Conservation (phyloP, 2,329 filamentous ascomycete genomes). For the Didymella pomorum region DNA sequence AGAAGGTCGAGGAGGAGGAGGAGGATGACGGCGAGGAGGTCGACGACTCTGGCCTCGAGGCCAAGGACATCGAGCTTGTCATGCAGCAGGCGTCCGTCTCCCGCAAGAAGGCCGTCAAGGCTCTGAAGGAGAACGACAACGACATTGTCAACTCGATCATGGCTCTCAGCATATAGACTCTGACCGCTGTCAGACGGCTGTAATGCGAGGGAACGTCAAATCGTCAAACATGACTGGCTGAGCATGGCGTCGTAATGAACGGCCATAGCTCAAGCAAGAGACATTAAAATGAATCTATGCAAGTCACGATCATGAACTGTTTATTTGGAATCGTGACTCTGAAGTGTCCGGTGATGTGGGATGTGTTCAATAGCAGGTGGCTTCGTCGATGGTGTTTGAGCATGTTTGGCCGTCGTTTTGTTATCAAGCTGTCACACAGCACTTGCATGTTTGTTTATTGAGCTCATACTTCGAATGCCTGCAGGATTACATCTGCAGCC, state of each 20-base stretch:
- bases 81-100: constrained; percentile 98
- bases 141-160: constrained; percentile 99
- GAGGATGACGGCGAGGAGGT: constrained; percentile 96
- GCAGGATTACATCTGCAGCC: not conserved
- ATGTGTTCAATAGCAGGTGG: constrained; percentile 1
- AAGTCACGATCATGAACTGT: constrained; percentile 14
- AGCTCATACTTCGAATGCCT: not conserved
- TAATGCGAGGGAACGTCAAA: constrained; percentile 24
- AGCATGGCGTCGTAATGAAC: constrained; percentile 25
- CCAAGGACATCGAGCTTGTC: constrained; percentile 99
- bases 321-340: not conserved
- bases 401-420: not conserved
- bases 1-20: constrained; percentile 71
- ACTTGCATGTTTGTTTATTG: not conserved
- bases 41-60: constrained; percentile 91
- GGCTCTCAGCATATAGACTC: constrained; percentile 72
- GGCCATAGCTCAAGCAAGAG: constrained; percentile 33
- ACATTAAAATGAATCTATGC: constrained; percentile 37
- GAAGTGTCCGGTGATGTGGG: not conserved
- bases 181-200: constrained; percentile 5
- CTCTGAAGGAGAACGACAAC: constrained; percentile 98
- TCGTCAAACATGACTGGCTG: constrained; percentile 26
- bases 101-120: constrained; percentile 98
- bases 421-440: not conserved
- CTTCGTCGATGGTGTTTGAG: not conserved